Conservation (phyloP, 1,284 basidiomycete genomes). For the Tilletia setariae region DNA sequence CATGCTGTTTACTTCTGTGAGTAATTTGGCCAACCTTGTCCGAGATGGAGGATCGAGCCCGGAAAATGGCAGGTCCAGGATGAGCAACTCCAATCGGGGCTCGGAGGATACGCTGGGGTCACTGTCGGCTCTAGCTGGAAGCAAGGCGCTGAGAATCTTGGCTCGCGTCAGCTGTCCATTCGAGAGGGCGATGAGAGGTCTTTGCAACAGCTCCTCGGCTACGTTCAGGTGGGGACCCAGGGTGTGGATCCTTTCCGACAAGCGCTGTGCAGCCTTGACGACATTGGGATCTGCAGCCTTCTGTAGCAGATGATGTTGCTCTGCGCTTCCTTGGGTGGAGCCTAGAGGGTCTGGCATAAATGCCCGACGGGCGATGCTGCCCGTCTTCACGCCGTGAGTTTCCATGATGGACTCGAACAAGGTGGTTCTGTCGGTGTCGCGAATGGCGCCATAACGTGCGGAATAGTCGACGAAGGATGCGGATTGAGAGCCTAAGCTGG, state of each 20-base stretch:
- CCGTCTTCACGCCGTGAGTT: conserved; percentile 34
- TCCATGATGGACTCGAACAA: conserved; percentile 48
- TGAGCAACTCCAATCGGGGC: conserved; percentile 62
- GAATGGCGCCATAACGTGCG: conserved; percentile 48
- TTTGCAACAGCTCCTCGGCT: conserved; percentile 33
- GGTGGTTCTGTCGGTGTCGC: conserved; percentile 43
- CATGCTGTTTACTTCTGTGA: conserved; percentile 63
- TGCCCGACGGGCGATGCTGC: conserved; percentile 31
- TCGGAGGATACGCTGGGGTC: neutral
- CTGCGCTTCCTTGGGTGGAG: neutral
- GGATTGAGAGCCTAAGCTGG: neutral
- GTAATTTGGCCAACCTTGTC: conserved; percentile 34
- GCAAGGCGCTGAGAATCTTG: conserved; percentile 73
- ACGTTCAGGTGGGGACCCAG: conserved; percentile 39
- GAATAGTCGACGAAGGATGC: conserved; percentile 42
- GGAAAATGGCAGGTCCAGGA: conserved; percentile 41
- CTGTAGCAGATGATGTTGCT: neutral
- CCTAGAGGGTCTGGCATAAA: conserved; percentile 44
- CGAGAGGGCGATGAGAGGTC: conserved; percentile 64
- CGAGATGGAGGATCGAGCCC: conserved; percentile 32
- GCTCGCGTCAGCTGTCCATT: conserved; percentile 90
- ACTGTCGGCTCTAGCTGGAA: conserved; percentile 58
- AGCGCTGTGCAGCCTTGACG: conserved; percentile 15
- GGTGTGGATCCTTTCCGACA: conserved; percentile 26
- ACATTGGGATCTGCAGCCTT: neutral